These are phyloP conservation scores for Ophioceras dolichostomum DNA, from an alignment of 2,329 filamentous ascomycete genomes.

Conservation along the genomic window DNA sequence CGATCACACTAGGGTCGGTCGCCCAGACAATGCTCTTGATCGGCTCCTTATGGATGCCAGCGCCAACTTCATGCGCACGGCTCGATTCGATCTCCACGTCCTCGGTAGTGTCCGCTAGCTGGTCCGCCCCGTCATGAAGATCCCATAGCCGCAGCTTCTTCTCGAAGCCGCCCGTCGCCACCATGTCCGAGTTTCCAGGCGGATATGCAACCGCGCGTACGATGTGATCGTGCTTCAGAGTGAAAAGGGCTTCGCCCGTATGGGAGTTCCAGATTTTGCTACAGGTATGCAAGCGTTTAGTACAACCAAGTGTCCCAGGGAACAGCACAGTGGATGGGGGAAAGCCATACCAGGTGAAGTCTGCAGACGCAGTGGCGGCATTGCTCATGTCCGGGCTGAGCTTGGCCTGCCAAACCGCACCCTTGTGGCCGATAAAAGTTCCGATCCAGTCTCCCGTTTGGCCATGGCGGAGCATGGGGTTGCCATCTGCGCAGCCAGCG, in stretches of 20 bases:
- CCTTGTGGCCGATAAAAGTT: slow-evolving; percentile 96
- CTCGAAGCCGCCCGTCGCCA: slow-evolving; percentile 90
- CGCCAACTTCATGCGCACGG: slow-evolving; percentile 73
- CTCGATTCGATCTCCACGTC: slow-evolving; percentile 42
- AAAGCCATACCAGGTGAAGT: slow-evolving; percentile 73
- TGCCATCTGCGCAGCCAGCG: too few relatives aligned
- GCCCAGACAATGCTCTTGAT: slow-evolving; percentile 98
- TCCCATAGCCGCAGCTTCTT: slow-evolving; percentile 96
- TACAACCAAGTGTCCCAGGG: too few relatives aligned
- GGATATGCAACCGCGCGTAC: slow-evolving; percentile 89
- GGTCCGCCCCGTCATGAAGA: slow-evolving; percentile 31
- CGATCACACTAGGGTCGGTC: slow-evolving; percentile 72
- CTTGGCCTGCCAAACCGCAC: slow-evolving; percentile 91
- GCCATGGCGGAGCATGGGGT: slow-evolving; percentile 95
- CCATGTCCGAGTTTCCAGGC: slow-evolving; percentile 64
- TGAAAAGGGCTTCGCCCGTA: slow-evolving; percentile 78
- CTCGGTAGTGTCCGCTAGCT: slow-evolving; percentile 16
- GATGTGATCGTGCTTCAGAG: slow-evolving; percentile 86
- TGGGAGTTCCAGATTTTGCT: slow-evolving; percentile 97
- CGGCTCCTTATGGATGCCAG: slow-evolving; percentile 68
- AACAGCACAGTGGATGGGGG: too few relatives aligned
- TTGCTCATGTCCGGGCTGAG: slow-evolving; percentile 78
- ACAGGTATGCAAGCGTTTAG: too few relatives aligned
- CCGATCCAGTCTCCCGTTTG: slow-evolving; percentile 97
- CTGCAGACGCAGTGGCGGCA: slow-evolving; percentile 86